Conservation (phyloP, 495 filamentous ascomycete genomes). For the Bombardia bombarda region DNA sequence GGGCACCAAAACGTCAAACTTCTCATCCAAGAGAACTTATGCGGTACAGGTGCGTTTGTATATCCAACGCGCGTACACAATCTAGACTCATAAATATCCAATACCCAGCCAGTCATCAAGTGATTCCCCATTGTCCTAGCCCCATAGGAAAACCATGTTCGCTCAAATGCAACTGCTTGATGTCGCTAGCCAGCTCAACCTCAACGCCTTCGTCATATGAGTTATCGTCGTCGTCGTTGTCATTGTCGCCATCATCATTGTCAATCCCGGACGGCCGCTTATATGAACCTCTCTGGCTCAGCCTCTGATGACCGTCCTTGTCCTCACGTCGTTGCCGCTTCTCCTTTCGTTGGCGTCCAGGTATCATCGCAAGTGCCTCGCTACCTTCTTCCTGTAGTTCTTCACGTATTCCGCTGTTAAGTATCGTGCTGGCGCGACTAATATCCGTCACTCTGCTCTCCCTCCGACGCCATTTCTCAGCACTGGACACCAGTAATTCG, state of each 20-base stretch:
- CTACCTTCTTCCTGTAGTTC: neutral
- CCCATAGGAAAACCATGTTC: slow-evolving; percentile 2
- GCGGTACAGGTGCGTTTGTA: too few relatives aligned
- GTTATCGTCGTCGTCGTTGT: slow-evolving; percentile 7
- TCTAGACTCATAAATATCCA: too few relatives aligned
- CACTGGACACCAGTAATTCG: slow-evolving; percentile 9
- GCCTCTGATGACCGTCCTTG: too few relatives aligned
- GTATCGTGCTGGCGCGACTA: too few relatives aligned
- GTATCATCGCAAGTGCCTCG: neutral
- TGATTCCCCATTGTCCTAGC: slow-evolving; percentile 6
- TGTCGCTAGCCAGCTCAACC: slow-evolving; percentile 10
- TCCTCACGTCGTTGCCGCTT: too few relatives aligned
- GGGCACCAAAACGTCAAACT: too few relatives aligned
- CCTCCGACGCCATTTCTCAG: neutral
- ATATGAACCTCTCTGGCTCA: slow-evolving; percentile 1
- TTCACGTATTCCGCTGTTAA: too few relatives aligned
- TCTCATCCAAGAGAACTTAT: too few relatives aligned
- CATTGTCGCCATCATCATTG: slow-evolving; percentile 2
- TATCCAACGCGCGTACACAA: neutral
- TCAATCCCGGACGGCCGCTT: neutral
- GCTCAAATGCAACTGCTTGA: slow-evolving; percentile 12
- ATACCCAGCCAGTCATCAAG: slow-evolving; percentile 9
- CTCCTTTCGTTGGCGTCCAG: neutral
- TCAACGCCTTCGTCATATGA: slow-evolving; percentile 17
- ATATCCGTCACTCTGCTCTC: neutral